Evolutionary conservation across 495 filamentous ascomycete species (phyloP).

Genomic region (Recurvomyces mirabilis): DNA sequence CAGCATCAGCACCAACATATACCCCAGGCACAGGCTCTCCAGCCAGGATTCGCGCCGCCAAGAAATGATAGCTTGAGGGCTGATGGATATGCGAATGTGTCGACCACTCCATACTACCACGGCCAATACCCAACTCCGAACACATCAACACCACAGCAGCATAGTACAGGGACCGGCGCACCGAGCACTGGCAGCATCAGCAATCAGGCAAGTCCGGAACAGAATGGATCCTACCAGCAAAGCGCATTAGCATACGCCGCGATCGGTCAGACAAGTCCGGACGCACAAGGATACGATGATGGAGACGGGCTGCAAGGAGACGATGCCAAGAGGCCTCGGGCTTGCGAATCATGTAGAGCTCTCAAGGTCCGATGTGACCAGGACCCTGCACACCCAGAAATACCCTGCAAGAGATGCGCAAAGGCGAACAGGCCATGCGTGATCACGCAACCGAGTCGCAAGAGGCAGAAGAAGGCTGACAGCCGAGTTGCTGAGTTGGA

Average conservation of each 20-base stretch:
- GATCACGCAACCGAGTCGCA: slow-evolving; percentile 71
- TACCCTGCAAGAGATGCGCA: slow-evolving; percentile 71
- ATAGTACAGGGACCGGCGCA: too few relatives aligned
- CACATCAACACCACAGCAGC: too few relatives aligned
- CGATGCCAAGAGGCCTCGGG: slow-evolving; percentile 61
- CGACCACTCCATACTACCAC: too few relatives aligned
- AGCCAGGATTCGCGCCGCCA: too few relatives aligned
- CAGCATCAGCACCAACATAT: too few relatives aligned
- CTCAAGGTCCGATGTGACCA: slow-evolving; percentile 87
- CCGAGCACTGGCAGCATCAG: slow-evolving; percentile 1
- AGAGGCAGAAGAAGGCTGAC: slow-evolving; percentile 89
- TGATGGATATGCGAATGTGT: too few relatives aligned
- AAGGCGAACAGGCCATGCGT: slow-evolving; percentile 73
- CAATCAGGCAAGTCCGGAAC: slow-evolving; percentile 7
- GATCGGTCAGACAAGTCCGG: neutral
- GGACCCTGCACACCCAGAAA: slow-evolving; percentile 48
- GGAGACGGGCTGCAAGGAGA: slow-evolving; percentile 33
- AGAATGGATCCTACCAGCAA: neutral
- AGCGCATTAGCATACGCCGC: too few relatives aligned
- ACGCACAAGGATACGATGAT: neutral
- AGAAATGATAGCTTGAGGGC: too few relatives aligned
- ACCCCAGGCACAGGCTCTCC: too few relatives aligned
- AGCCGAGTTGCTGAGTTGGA: slow-evolving; percentile 86
- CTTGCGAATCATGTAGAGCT: slow-evolving; percentile 82
- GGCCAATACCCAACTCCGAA: too few relatives aligned